phyloP scores from a whole-genome alignment of 768 basidiomycete species.

The Phanerochaete carnosa region DNA sequence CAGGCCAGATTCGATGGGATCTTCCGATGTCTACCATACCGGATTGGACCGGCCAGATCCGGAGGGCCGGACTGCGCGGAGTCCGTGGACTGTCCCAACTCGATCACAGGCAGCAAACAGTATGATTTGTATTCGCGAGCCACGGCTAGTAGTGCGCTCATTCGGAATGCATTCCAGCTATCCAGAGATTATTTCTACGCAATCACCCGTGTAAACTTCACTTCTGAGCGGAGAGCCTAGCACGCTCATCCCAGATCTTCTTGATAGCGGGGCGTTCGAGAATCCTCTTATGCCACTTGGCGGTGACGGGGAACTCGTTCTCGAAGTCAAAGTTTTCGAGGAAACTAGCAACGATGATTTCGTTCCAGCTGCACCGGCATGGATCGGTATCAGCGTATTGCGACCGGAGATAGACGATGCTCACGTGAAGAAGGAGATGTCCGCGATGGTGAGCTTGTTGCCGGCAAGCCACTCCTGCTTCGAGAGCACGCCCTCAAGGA shows the following conservation, averaged over 20 bases:
- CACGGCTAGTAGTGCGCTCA: no score
- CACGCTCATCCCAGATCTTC: conserved; percentile 5
- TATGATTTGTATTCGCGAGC: no score
- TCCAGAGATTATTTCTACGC: no score
- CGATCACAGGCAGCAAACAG: no score
- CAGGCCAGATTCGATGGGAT: no score
- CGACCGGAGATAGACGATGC: no score
- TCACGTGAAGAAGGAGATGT: conserved; percentile 23
- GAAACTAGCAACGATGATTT: background rate
- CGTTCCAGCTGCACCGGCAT: conserved; percentile 3
- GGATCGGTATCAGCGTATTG: background rate
- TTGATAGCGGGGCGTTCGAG: conserved; percentile 8
- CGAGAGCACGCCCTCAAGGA: conserved; percentile 25
- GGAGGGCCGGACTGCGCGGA: no score
- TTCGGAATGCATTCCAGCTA: no score
- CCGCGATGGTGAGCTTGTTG: conserved; percentile 24
- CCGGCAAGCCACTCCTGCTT: conserved; percentile 28
- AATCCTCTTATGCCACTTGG: conserved; percentile 13
- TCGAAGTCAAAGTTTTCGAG: conserved; percentile 7
- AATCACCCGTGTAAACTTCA: background rate
- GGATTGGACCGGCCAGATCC: no score
- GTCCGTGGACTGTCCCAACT: no score
- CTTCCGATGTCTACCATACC: no score
- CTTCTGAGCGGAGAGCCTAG: background rate
- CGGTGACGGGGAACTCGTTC: conserved; percentile 11